A percentile compares a stretch with the other conserved stretches of the same genome.
Evolutionary conservation across 805 yeast species (phyloP).

Genomic region (Millerago galiae): DNA sequence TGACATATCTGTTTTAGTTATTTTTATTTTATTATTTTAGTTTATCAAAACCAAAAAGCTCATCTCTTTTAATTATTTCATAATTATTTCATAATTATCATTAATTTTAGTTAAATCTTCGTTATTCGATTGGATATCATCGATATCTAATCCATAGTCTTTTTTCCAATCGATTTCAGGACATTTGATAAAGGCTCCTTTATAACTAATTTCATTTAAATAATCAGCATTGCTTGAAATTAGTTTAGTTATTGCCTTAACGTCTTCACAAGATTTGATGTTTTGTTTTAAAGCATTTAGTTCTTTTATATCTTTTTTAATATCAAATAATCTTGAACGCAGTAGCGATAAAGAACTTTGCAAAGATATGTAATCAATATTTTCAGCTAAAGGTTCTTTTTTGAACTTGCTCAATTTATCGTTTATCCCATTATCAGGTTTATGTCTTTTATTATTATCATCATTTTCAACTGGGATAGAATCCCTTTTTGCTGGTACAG

Average conservation of each 20-base stretch:
- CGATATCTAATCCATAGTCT: conserved; percentile 19
- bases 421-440: not conserved
- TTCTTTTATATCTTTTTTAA: conserved; percentile 19
- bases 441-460: not conserved
- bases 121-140: conserved; percentile 5
- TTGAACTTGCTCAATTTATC: conserved; percentile 13
- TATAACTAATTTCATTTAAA: conserved; percentile 22
- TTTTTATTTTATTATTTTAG: not conserved
- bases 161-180: conserved; percentile 21
- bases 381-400: conserved; percentile 12
- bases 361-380: conserved; percentile 19
- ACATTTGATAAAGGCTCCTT: conserved; percentile 19
- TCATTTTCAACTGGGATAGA: too few relatives aligned
- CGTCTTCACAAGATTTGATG: conserved; percentile 12
- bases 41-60: conserved; percentile 11
- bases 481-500: too few relatives aligned
- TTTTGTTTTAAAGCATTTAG: conserved; percentile 16
- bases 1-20: not conserved
- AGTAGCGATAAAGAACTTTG: conserved; percentile 20
- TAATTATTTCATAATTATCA: conserved; percentile 22
- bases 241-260: conserved; percentile 12
- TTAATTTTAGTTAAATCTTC: conserved; percentile 14
- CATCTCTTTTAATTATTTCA: conserved; percentile 23
- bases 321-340: conserved; percentile 11
- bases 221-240: conserved; percentile 14